Base-by-base conservation (phyloP, 1,284 basidiomycete genomes). In the Sparassis latifolia region DNA sequence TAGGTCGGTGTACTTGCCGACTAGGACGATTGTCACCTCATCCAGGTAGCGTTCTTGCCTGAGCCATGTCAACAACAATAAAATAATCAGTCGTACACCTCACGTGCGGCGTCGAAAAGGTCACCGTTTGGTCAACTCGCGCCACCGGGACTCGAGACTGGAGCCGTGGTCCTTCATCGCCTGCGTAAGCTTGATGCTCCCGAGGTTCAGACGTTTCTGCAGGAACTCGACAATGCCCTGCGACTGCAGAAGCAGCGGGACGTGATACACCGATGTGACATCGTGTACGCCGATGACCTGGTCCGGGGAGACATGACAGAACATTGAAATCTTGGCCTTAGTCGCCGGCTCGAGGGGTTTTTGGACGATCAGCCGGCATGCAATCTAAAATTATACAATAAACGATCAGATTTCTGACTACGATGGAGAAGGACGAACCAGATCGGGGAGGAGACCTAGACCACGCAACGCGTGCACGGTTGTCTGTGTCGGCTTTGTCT, bases 401-500 rank as follows among this genome's bases (percentile, higher is more conserved):
- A 2, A 31, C 35, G 5, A 45, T 37, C 33, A 20, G 2, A 40
- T 48, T 5, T 30, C 6, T n/a, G n/a, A 33, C 35, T 37, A 44
- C 30, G 41, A 46, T 39, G 12, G 40, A 9, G 12, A 46, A 27
- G 27, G 2, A 72, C 86, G 54, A 54, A 92, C 90, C 61, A 99
- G 71, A 70, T 99, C 96, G 46, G 96, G 94, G 10, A 95, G 79
- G 6, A 99, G 75, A 60, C 96, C 96, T 7, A 98, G 78, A 10
- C 97, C 96, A 48, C 97, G 84, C 35, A 99, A 74, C 54, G 95
- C 95, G 58, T 97, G 89, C 20, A 99, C 89, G 40, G 94, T 96
- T 12, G 96, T 97, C 69, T 99, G 96, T 0, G 96, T 99, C 2
- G 96, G 96, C 69, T 99, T 99, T 5, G 96, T 99, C 74, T 99